Percentiles rank a stretch among this genome's conserved stretches.
Evolutionary conservation across 495 filamentous ascomycete genomes (phyloP).

Genomic region (Aspergillus biplanus): DNA sequence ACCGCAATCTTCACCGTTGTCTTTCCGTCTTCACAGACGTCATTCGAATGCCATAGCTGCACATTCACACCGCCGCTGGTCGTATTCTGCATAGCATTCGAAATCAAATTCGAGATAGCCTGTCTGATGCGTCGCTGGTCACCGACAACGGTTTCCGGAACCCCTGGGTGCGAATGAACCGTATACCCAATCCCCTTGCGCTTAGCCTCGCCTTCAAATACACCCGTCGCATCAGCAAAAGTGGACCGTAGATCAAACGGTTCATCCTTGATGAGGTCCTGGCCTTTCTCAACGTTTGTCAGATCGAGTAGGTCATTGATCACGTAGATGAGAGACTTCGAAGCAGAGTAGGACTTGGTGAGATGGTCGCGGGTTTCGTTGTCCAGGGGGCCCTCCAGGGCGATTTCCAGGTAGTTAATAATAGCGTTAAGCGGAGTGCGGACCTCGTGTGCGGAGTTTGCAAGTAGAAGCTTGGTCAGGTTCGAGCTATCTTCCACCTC

Average conservation of each 20-base stretch:
- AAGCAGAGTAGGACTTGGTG: slow-evolving; percentile 78
- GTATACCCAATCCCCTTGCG: slow-evolving; percentile 75
- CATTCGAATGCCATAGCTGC: slow-evolving; percentile 61
- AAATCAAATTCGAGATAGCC: slow-evolving; percentile 77
- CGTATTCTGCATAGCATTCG: slow-evolving; percentile 88
- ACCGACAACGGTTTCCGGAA: slow-evolving; percentile 73
- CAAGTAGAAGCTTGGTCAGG: slow-evolving; percentile 77
- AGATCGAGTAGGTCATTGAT: slow-evolving; percentile 95
- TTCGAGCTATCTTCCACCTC: slow-evolving; percentile 80
- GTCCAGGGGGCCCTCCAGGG: slow-evolving; percentile 82
- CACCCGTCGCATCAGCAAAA: slow-evolving; percentile 74
- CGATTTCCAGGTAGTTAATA: slow-evolving; percentile 95
- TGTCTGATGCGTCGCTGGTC: slow-evolving; percentile 81
- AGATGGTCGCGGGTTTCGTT: slow-evolving; percentile 86
- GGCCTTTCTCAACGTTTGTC: slow-evolving; percentile 85
- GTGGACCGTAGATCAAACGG: slow-evolving; percentile 73
- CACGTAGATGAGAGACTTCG: slow-evolving; percentile 91
- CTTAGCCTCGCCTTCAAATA: slow-evolving; percentile 73
- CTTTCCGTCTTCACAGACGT: slow-evolving; percentile 39
- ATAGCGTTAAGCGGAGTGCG: slow-evolving; percentile 94
- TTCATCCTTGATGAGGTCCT: slow-evolving; percentile 80
- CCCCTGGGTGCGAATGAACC: slow-evolving; percentile 64
- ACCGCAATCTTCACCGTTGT: slow-evolving; percentile 73
- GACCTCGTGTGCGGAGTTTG: slow-evolving; percentile 94
- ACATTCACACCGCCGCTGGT: slow-evolving; percentile 68